Base-by-base conservation (phyloP, 768 basidiomycete species). In the Omphalotus guepiniiformis region DNA sequence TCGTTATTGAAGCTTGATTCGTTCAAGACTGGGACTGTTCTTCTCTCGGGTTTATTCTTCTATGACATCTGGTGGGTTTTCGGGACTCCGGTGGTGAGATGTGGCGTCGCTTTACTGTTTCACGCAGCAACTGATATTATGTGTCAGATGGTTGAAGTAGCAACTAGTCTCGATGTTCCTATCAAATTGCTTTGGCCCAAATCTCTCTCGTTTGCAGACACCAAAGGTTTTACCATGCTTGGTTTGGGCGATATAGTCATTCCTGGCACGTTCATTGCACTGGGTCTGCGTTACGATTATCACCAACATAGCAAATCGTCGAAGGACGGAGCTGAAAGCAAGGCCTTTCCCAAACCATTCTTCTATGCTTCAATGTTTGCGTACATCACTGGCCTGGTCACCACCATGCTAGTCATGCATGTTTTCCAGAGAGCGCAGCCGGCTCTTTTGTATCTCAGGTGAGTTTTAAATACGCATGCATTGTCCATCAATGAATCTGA, bases 11-110 rank as follows among this genome's bases (percentile, higher is more conserved):
- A 83, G 62, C 65, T 97, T 26, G 95, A 98, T 64, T 88, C 88
- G 7, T 95, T 97, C 74, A 66, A 75, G 57, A 96, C 95, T 13
- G 95, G 93, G 6, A 75, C 76, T 32, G 79, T 92, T 50, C 75
- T 97, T 3, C 72, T 99, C 4, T 76, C 77, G 2, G 93, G 90
- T 4, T 70, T 99, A 19, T 92, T 97, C 67, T 38, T 96, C 34
- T 98, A 98, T 61, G 95, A 98, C 61, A 79, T 96, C 32, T 95
- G 85, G 78, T 96, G 90, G 90, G 92, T 94, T 2, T 94, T 93
- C 62, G 88, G 88, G 16, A 88, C 87, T 0, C 78, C 83, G 58
- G 88, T 92, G 65, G 88, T 88, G 63, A 61, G 86, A 71, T 39
- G 15, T 8, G n/a, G 13, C 6, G 12, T 52, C 40, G 16, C 21